Percentiles rank a stretch among this genome's conserved stretches.
These are phyloP conservation scores for Macrolepiota dolichaula DNA, from an alignment of 768 basidiomycete genomes.

Conservation along the genomic window DNA sequence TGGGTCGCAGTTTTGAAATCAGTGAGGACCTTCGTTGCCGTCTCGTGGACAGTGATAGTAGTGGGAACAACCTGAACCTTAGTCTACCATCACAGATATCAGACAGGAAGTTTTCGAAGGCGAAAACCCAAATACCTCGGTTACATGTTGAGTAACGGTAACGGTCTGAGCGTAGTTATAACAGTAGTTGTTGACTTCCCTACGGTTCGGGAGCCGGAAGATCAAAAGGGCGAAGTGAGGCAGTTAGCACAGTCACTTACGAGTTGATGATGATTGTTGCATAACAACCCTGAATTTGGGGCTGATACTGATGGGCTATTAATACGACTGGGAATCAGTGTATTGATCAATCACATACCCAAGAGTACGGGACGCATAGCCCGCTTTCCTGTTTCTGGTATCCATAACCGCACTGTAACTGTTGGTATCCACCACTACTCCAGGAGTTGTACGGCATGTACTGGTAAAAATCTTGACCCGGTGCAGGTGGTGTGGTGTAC, in stretches of 20 bases:
- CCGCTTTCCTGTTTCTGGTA: conserved; percentile 55
- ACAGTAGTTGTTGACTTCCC: conserved; percentile 14
- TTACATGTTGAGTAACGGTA: conserved; percentile 30
- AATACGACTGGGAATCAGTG: neutral
- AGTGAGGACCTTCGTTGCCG: conserved; percentile 38
- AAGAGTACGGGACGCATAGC: conserved; percentile 49
- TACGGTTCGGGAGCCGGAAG: conserved; percentile 10
- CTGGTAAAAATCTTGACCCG: conserved; percentile 37
- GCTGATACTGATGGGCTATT: conserved; percentile 29
- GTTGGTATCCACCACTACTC: conserved; percentile 60
- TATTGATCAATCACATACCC: conserved; percentile 42
- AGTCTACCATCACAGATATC: conserved; percentile 15
- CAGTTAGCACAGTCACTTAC: conserved; percentile 17
- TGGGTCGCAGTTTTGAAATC: conserved; percentile 36
- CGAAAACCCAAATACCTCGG: conserved; percentile 27
- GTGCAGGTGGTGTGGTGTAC: conserved; percentile 28
- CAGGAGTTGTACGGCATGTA: conserved; percentile 60
- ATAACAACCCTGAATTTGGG: conserved; percentile 51
- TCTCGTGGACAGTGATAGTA: conserved; percentile 39
- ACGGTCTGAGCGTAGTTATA: conserved; percentile 19
- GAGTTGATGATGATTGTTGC: conserved; percentile 60
- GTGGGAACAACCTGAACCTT: conserved; percentile 32
- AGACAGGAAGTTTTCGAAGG: neutral
- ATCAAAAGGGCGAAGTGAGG: neutral
- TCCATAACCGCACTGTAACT: conserved; percentile 70